Evolutionary conservation across 2,329 filamentous ascomycete species (phyloP).

Genomic region (Ramichloridium luteum): DNA sequence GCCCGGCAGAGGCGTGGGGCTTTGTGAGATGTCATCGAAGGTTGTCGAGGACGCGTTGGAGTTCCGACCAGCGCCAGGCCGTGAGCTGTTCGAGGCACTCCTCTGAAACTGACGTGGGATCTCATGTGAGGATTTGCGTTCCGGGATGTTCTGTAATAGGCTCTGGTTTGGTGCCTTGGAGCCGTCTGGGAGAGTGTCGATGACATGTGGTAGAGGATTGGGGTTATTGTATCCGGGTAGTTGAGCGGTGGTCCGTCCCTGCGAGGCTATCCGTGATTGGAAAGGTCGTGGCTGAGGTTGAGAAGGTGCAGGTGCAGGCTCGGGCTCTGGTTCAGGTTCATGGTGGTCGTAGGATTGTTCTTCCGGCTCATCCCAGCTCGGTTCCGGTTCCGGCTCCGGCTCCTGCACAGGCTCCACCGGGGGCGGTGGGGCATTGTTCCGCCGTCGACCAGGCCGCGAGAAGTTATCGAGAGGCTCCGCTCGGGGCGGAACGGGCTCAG

Average conservation of each 20-base stretch:
- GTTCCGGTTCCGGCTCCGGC: conserved; percentile 9
- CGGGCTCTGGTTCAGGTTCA: conserved; percentile 9
- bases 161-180: conserved; percentile 19
- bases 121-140: conserved; percentile 37
- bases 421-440: conserved; percentile 28
- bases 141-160: conserved; percentile 29
- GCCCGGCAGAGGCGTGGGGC: conserved; percentile 57
- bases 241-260: conserved; percentile 43
- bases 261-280: conserved; percentile 43
- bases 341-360: conserved; percentile 4
- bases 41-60: conserved; percentile 28
- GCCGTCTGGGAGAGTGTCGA: conserved; percentile 45
- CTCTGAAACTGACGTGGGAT: conserved; percentile 21
- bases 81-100: conserved; percentile 23
- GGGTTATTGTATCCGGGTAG: conserved; percentile 34
- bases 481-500: conserved; percentile 51
- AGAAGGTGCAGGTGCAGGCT: conserved; percentile 15
- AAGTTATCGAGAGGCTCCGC: conserved; percentile 37
- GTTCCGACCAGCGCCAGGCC: conserved; percentile 24
- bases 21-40: conserved; percentile 52
- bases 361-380: conserved; percentile 3
- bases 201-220: conserved; percentile 43
- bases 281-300: conserved; percentile 34
- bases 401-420: too few species aligned
- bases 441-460: conserved; percentile 46